Percentiles rank a stretch among this genome's conserved stretches.
These are phyloP conservation scores for Penicillium paxilli DNA, from an alignment of 495 filamentous ascomycete genomes.

Conservation along the genomic window DNA sequence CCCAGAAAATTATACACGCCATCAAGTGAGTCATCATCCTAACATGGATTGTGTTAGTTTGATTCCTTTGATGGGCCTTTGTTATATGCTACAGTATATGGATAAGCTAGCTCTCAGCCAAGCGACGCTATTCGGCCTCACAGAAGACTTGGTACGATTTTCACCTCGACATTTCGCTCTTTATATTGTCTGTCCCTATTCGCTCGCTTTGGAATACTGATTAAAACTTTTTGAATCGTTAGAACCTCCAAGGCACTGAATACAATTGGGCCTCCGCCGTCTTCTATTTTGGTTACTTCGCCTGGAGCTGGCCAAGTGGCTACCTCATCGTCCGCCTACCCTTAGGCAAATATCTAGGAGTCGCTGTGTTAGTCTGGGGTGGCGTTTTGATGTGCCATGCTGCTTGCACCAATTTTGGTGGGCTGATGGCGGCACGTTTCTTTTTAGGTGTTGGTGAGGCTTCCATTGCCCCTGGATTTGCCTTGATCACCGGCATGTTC, in stretches of 20 bases:
- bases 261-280: constrained; percentile 50
- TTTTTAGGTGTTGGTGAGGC: constrained; percentile 58
- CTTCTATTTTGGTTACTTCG: constrained; percentile 54
- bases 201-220: too few species aligned
- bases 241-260: constrained; percentile 39
- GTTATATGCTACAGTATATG: constrained; percentile 55
- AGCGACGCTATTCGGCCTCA: constrained; percentile 49
- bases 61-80: constrained; percentile 51
- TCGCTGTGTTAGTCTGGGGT: constrained; percentile 34
- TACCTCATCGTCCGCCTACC: constrained; percentile 53
- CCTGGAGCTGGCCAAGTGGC: constrained; percentile 49
- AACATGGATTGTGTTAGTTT: constrained; percentile 22
- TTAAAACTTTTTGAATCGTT: too few species aligned
- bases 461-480: constrained; percentile 56
- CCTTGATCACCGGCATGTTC: constrained; percentile 59
- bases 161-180: neutral
- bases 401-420: constrained; percentile 48
- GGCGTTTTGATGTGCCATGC: constrained; percentile 37
- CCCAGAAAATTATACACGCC: too few species aligned
- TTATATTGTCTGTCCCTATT: neutral
- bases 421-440: constrained; percentile 51
- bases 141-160: constrained; percentile 36
- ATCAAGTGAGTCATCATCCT: neutral
- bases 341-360: constrained; percentile 48
- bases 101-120: constrained; percentile 60